Percentiles rank a stretch among this genome's conserved stretches.
Evolutionary conservation across 2,329 filamentous ascomycete genomes (phyloP).

Genomic region (Fusarium redolens): DNA sequence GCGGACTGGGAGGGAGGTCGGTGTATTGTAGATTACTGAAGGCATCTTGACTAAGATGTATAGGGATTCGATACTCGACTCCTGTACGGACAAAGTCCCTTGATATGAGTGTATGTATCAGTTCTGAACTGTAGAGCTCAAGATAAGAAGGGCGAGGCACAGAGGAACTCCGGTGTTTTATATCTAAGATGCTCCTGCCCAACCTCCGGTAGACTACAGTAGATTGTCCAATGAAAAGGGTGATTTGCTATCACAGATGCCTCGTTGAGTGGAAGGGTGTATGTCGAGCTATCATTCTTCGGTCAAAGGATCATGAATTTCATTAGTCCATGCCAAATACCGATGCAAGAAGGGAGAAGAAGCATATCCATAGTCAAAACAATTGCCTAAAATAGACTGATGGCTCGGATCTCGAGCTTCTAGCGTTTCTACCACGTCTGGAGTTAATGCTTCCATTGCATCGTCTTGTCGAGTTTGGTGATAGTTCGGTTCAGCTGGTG

Average conservation of each 20-base stretch:
- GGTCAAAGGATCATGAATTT: not conserved
- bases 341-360: not conserved
- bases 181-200: not conserved
- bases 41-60: not conserved
- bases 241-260: not conserved
- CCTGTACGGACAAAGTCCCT: not conserved
- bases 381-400: not conserved
- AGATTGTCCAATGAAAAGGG: not conserved
- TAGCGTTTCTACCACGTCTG: not conserved
- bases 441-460: not conserved
- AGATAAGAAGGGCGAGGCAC: not conserved
- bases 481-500: conserved; percentile 2
- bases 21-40: not conserved
- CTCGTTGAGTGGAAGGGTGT: too few species aligned
- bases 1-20: not conserved
- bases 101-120: not conserved
- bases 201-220: too few species aligned
- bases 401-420: not conserved
- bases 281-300: not conserved
- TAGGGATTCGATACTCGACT: not conserved
- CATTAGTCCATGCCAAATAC: not conserved
- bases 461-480: not conserved
- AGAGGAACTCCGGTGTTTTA: not conserved
- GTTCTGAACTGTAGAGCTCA: not conserved
- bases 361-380: not conserved